Evolutionary conservation across 140 eudicot genomes (phyloP).

Genomic region (Cichorium intybus): DNA sequence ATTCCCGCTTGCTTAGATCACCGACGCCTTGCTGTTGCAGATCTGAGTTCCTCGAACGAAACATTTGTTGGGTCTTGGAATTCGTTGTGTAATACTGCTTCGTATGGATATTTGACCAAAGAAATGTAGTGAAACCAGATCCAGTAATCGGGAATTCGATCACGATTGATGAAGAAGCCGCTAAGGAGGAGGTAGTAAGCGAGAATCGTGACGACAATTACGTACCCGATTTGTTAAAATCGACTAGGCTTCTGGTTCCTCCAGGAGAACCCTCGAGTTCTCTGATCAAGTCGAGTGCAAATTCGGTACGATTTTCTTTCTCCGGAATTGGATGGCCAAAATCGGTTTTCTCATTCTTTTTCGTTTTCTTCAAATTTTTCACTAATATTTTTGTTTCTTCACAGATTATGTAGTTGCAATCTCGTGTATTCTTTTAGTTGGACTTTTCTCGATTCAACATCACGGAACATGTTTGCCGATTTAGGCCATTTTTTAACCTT

Average conservation of each 20-base stretch:
- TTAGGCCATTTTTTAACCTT: conserved; percentile 56
- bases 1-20: conserved; percentile 58
- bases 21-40: conserved; percentile 64
- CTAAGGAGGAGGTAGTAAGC: conserved; percentile 72
- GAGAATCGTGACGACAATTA: conserved; percentile 64
- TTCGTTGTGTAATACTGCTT: conserved; percentile 71
- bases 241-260: too few species aligned
- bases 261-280: too few species aligned
- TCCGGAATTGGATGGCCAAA: too few species aligned
- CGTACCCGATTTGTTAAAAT: too few species aligned
- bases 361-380: not conserved
- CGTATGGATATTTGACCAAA: too few species aligned
- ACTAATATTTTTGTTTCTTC: conserved; percentile 4
- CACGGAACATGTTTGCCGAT: conserved; percentile 79
- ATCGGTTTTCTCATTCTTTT: not conserved
- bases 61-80: conserved; percentile 63
- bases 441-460: conserved; percentile 62
- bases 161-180: conserved; percentile 79
- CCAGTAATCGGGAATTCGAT: conserved; percentile 74
- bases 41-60: conserved; percentile 69
- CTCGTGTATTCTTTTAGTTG: conserved; percentile 50
- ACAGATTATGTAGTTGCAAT: conserved; percentile 43
- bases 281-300: too few species aligned
- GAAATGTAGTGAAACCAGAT: conserved; percentile 86
- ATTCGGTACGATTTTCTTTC: too few species aligned